Conservation (phyloP, 345 rosid species). For the Lumnitzera littorea region DNA sequence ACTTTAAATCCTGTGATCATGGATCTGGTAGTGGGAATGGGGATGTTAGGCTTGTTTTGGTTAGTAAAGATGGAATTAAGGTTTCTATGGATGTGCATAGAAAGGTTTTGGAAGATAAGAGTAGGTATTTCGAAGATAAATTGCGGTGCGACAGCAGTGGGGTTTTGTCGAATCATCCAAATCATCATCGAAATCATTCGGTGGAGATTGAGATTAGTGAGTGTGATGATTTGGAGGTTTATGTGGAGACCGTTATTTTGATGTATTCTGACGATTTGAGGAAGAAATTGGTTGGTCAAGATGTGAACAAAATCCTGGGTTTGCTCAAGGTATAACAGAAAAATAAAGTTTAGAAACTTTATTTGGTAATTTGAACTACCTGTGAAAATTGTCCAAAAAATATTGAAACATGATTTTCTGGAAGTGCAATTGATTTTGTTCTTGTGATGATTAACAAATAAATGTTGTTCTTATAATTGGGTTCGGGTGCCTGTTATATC, state of each 20-base stretch:
- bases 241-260: slow-evolving; percentile 78
- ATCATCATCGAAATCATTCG: slow-evolving; percentile 25
- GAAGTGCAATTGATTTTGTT: too few species aligned
- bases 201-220: slow-evolving; percentile 97
- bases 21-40: slow-evolving; percentile 21
- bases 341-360: too few species aligned
- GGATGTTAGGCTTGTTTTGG: slow-evolving; percentile 80
- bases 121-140: slow-evolving; percentile 73
- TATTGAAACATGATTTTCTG: too few species aligned
- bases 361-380: too few species aligned
- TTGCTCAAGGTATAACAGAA: slow-evolving; percentile 59
- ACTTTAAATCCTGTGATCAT: slow-evolving; percentile 1
- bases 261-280: slow-evolving; percentile 79
- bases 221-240: slow-evolving; percentile 86
- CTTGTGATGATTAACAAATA: too few species aligned
- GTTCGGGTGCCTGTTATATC: too few species aligned
- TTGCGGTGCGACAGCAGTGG: slow-evolving; percentile 48
- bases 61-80: slow-evolving; percentile 62
- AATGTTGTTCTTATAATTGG: too few species aligned
- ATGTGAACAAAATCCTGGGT: slow-evolving; percentile 61
- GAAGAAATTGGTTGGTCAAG: slow-evolving; percentile 67
- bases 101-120: slow-evolving; percentile 60
- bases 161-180: slow-evolving; percentile 4
- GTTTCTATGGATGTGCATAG: slow-evolving; percentile 74
- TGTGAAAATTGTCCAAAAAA: too few species aligned